phyloP scores from a whole-genome alignment of 495 filamentous ascomycete genomes.

The Ramalina intermedia region DNA sequence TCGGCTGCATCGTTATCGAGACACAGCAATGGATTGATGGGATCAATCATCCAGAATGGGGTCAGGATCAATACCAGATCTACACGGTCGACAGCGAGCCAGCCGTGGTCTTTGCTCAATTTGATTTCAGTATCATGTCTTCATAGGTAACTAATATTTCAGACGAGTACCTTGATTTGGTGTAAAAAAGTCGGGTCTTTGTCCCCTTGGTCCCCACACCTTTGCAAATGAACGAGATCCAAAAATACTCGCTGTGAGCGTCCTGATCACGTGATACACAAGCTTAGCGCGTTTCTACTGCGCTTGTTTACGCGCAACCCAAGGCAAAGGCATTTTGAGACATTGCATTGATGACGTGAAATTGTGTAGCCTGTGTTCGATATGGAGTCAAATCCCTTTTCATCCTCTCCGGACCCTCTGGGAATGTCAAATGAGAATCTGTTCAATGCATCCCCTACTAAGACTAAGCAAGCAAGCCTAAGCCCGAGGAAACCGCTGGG shows the following conservation, averaged over 20 bases:
- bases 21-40: constrained; percentile 65
- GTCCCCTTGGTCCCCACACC: too few species aligned
- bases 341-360: not conserved
- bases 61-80: constrained; percentile 28
- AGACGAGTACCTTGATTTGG: too few species aligned
- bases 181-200: too few species aligned
- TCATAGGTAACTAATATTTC: not conserved
- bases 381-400: not conserved
- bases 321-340: not conserved
- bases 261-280: too few species aligned
- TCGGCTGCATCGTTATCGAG: constrained; percentile 40
- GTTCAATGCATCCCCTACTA: constrained; percentile 1
- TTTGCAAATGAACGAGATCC: too few species aligned
- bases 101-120: constrained; percentile 14
- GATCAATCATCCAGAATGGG: constrained; percentile 72
- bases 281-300: too few species aligned
- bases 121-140: constrained; percentile 13
- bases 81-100: constrained; percentile 12
- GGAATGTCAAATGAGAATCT: constrained; percentile 5
- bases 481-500: constrained; percentile 10
- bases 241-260: too few species aligned
- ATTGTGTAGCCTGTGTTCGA: not conserved
- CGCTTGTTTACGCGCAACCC: not conserved
- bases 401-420: constrained; percentile 10
- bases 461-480: not conserved